Percentiles rank a stretch among this genome's conserved stretches.
Evolutionary conservation across 305 asterid genomes (phyloP).

Genomic region (Solanum hybrid): DNA sequence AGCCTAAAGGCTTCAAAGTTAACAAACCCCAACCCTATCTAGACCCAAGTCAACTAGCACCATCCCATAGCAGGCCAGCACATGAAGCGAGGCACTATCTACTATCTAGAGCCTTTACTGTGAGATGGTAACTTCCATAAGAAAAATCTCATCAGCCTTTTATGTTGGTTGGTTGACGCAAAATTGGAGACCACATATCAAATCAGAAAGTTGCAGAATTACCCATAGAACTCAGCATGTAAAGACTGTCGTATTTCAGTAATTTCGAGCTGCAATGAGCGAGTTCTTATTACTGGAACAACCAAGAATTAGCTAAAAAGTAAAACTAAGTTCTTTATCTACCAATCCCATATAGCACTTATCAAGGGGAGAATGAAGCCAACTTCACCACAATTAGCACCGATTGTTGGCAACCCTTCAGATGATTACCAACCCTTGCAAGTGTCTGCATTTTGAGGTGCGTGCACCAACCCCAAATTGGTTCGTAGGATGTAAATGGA

Average conservation of each 20-base stretch:
- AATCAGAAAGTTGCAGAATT: neutral
- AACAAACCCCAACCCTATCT: neutral
- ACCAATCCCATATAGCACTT: neutral
- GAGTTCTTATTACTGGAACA: neutral
- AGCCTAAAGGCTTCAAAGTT: neutral
- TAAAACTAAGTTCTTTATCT: neutral
- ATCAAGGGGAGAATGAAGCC: neutral
- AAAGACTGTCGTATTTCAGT: neutral
- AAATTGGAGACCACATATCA: neutral
- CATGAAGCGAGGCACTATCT: neutral
- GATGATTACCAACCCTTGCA: neutral
- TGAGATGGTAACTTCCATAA: neutral
- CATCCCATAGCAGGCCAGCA: neutral
- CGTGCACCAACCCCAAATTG: neutral
- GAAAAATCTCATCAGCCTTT: neutral
- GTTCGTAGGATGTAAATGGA: neutral
- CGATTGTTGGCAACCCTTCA: neutral
- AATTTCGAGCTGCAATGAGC: neutral
- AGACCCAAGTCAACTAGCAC: neutral
- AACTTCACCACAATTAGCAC: neutral
- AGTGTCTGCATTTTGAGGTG: neutral
- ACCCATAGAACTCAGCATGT: neutral
- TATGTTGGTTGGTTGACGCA: neutral
- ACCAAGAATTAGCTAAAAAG: neutral
- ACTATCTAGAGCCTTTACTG: neutral